Conservation (phyloP, 2,329 filamentous ascomycete genomes). For the Colletotrichum ledebouriae region DNA sequence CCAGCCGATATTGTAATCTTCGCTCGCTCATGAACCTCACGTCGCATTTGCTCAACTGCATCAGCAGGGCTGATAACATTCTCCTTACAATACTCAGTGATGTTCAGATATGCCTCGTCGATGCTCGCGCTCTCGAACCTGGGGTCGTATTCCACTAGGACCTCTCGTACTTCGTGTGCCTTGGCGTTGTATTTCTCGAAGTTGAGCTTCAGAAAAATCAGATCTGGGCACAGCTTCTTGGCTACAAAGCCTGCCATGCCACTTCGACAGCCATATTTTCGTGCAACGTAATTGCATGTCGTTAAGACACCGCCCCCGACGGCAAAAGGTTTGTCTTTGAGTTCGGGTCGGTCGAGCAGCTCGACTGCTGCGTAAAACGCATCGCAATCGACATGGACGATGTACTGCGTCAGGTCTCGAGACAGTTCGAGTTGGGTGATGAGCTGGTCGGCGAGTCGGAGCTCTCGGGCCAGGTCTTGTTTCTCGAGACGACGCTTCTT, state of each 20-base stretch:
- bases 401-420: constrained; percentile 84
- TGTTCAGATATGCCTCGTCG: constrained; percentile 96
- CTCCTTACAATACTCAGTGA: constrained; percentile 85
- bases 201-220: constrained; percentile 86
- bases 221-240: constrained; percentile 89
- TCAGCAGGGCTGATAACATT: constrained; percentile 78
- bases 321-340: constrained; percentile 89
- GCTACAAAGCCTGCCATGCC: constrained; percentile 98
- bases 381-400: constrained; percentile 96
- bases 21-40: constrained; percentile 80
- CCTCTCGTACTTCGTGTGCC: constrained; percentile 85
- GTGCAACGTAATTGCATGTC: constrained; percentile 87
- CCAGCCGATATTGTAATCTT: constrained; percentile 93
- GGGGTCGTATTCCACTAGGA: constrained; percentile 89
- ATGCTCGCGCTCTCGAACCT: constrained; percentile 94
- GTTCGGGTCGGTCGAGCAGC: constrained; percentile 83
- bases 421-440: constrained; percentile 83
- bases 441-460: constrained; percentile 83
- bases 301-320: constrained; percentile 80
- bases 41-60: constrained; percentile 81
- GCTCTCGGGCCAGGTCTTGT: constrained; percentile 79
- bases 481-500: constrained; percentile 83
- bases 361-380: constrained; percentile 98
- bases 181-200: constrained; percentile 94
- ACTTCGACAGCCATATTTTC: constrained; percentile 90